phyloP scores from a whole-genome alignment of 306 rosid species.

The Canavalia gladiata region DNA sequence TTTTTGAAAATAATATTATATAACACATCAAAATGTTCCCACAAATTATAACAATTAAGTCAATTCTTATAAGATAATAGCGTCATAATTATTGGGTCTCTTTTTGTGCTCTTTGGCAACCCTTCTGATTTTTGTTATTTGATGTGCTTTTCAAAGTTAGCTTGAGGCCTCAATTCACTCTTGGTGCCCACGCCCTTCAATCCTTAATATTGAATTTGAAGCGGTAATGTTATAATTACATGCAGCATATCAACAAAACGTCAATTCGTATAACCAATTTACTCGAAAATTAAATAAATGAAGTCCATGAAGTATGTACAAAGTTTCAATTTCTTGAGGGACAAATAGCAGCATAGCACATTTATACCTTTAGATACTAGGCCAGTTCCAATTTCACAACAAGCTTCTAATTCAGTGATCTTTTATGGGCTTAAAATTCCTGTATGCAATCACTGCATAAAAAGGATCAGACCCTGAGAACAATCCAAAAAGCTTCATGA shows the following conservation, averaged over 20 bases:
- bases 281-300: neutral
- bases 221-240: neutral
- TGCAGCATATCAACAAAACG: conserved; percentile 1
- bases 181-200: neutral
- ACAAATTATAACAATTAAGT: too few relatives aligned
- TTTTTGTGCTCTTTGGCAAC: neutral
- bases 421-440: conserved; percentile 72
- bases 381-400: neutral
- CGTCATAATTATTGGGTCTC: neutral
- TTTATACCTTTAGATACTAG: neutral
- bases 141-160: neutral
- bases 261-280: neutral
- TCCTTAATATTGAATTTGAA: conserved; percentile 8
- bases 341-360: neutral
- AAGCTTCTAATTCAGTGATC: conserved; percentile 46
- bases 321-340: neutral
- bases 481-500: conserved; percentile 67
- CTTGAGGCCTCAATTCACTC: neutral
- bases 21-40: too few relatives aligned
- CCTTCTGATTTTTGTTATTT: neutral
- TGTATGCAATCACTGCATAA: conserved; percentile 81
- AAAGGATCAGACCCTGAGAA: conserved; percentile 74
- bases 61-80: too few relatives aligned
- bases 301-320: neutral
- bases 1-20: too few relatives aligned